Base-by-base conservation (phyloP, 225 moss, liverwort and hornwort genomes). In the Sphagnum contortum region DNA sequence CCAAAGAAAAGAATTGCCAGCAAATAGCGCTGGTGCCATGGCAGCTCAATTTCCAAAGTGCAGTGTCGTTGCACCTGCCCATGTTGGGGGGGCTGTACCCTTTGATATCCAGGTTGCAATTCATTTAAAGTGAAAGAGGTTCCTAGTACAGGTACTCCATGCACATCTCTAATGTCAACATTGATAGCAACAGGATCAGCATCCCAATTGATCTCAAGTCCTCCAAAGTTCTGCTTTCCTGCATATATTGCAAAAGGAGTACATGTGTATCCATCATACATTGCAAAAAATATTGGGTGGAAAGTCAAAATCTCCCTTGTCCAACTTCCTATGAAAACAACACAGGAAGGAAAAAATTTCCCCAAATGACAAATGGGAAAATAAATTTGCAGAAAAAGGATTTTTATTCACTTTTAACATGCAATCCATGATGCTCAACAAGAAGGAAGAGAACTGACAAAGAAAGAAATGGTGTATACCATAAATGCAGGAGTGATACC, bases 161-260 rank as follows among this genome's bases (percentile, higher is more conserved):
- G 57, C 3, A 89, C 59, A 78, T 95, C 83, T 71, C 88, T 82
- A 3, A 88, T 79, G 59, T 83, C 67, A 47, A 77, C 78, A 62
- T 75, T 78, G 54, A 90, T 57, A 9, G 62, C 69, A 47, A 88
- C 77, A 9, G 95, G 95, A 14, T 83, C 73, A 12, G 83, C 77
- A 45, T 96, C 84, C 92, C 92, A 96, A 51, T 96, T 76, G 29
- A 92, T 82, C 66, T 90, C 88, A 64, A 92, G 64, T 44, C 86
- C 81, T 61, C 90, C 95, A 47, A 96, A 96, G 63, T 92, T 92
- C 46, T 65, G 71, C 44, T 74, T 80, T 7, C 83, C 83, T 70
- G 73, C 68, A 47, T 61, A 12, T 11, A 80, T 72, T 80, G 80
- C 70, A 68, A 50, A 44, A 48, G 53, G 56, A 61, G 48, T 4